Percentiles rank a stretch among this genome's conserved stretches.
phyloP scores from a whole-genome alignment of 176 grass and related monocot genomes.

The Zoysia japonica region DNA sequence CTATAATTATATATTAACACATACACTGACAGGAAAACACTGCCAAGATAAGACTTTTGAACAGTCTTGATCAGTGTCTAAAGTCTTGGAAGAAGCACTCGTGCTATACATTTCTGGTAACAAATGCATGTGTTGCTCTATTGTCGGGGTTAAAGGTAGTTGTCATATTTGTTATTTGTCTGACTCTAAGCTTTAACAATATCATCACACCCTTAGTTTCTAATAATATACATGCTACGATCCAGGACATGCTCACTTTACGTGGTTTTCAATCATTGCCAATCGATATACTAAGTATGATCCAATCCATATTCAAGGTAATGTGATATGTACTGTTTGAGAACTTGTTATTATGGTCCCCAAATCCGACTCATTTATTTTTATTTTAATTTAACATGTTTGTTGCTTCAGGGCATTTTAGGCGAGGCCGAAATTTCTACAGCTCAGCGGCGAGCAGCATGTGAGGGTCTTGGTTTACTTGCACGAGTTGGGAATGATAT shows the following conservation, averaged over 20 bases:
- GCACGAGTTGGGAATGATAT: conserved; percentile 83
- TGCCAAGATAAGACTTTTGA: conserved; percentile 74
- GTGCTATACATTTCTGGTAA: conserved; percentile 66
- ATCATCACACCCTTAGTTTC: conserved; percentile 23
- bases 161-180: conserved; percentile 29
- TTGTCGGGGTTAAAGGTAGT: conserved; percentile 88
- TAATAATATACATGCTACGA: conserved; percentile 26
- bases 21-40: conserved; percentile 62
- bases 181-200: conserved; percentile 10
- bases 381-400: conserved; percentile 32
- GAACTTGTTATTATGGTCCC: neutral
- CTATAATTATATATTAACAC: conserved; percentile 37
- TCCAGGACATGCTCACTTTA: conserved; percentile 64
- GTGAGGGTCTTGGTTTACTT: conserved; percentile 87
- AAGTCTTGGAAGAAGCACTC: conserved; percentile 73
- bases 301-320: conserved; percentile 87
- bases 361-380: neutral
- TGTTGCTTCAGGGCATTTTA: conserved; percentile 71
- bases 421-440: conserved; percentile 60
- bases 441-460: conserved; percentile 76
- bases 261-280: conserved; percentile 65
- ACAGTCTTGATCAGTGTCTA: conserved; percentile 77
- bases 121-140: conserved; percentile 87
- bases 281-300: conserved; percentile 64
- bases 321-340: conserved; percentile 2